Percentiles rank a stretch among this genome's conserved stretches.
Evolutionary conservation across 305 asterid species (phyloP).

Genomic region (Rubia peregrina): DNA sequence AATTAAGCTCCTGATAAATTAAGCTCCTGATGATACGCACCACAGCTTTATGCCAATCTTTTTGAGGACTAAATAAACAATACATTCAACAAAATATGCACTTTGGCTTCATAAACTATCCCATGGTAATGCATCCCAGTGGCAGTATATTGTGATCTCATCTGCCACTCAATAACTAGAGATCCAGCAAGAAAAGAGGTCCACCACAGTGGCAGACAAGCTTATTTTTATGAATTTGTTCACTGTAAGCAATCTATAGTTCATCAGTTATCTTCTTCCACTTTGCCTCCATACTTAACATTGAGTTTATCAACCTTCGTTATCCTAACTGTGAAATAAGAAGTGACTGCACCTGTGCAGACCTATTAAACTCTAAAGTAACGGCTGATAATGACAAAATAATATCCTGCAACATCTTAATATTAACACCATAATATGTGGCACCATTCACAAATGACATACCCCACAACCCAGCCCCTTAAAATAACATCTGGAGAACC

Average conservation of each 20-base stretch:
- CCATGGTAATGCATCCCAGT: conserved; percentile 89
- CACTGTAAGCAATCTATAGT: conserved; percentile 39
- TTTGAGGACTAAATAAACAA: conserved; percentile 80
- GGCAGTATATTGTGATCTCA: conserved; percentile 60
- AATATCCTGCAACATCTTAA: conserved; percentile 44
- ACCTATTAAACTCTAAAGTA: conserved; percentile 35
- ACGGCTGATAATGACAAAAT: conserved; percentile 50
- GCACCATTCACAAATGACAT: conserved; percentile 63
- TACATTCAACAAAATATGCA: conserved; percentile 71
- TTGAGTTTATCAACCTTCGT: conserved; percentile 59
- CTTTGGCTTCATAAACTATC: conserved; percentile 58
- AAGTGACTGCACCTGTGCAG: conserved; percentile 29
- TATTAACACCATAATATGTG: conserved; percentile 43
- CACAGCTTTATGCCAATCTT: conserved; percentile 33
- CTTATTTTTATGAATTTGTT: conserved; percentile 43
- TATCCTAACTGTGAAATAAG: conserved; percentile 80
- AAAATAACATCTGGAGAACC: conserved; percentile 60
- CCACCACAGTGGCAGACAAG: conserved; percentile 59
- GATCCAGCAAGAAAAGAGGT: conserved; percentile 56
- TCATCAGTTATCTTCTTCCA: conserved; percentile 50
- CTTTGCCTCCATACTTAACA: conserved; percentile 66
- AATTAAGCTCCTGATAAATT: too few species aligned
- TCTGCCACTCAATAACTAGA: conserved; percentile 42
- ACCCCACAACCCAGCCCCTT: conserved; percentile 89
- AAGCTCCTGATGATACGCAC: not conserved